phyloP scores from a whole-genome alignment of 345 rosid genomes.

The Gossypium sturtianum region DNA sequence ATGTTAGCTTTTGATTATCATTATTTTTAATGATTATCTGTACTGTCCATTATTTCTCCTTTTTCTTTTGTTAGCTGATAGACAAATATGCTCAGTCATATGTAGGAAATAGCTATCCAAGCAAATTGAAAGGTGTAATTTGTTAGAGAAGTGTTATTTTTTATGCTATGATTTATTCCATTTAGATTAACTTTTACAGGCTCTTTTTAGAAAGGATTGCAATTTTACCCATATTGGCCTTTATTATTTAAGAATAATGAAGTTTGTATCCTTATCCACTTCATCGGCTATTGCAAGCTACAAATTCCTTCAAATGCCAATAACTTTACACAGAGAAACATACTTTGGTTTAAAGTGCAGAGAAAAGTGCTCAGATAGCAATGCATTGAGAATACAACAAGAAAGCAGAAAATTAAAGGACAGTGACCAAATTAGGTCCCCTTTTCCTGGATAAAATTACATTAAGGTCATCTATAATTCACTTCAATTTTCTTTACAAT shows the following conservation, averaged over 20 bases:
- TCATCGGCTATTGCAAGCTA: neutral
- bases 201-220: neutral
- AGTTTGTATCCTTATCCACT: neutral
- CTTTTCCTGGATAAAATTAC: neutral
- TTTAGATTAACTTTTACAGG: neutral
- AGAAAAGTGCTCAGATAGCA: slow-evolving; percentile 7
- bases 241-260: neutral
- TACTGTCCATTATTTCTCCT: neutral
- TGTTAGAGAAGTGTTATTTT: neutral
- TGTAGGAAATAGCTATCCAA: neutral
- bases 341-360: neutral
- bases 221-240: neutral
- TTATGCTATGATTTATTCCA: neutral
- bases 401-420: neutral
- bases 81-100: neutral
- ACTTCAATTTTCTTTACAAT: neutral
- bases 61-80: neutral
- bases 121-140: neutral
- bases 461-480: neutral
- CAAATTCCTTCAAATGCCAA: neutral
- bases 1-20: neutral
- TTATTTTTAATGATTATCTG: neutral
- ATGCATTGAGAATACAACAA: neutral
- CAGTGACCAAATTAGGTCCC: neutral
- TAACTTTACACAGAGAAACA: neutral